phyloP scores from a whole-genome alignment of 1,284 basidiomycete species.

The Cryptococcus sp. region DNA sequence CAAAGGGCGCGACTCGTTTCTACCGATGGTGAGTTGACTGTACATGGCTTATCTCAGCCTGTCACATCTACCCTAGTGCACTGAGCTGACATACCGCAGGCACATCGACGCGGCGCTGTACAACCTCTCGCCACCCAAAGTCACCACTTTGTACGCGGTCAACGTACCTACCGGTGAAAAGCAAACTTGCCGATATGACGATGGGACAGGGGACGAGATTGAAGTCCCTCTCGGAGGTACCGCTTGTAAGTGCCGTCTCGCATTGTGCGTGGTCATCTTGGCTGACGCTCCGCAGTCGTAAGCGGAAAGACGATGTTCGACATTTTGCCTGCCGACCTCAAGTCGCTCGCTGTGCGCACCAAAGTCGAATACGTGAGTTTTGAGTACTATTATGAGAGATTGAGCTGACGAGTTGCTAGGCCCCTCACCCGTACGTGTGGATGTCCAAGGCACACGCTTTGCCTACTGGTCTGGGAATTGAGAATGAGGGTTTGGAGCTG shows the following conservation, averaged over 20 bases:
- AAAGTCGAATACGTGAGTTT: conserved; percentile 63
- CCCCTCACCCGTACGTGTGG: conserved; percentile 80
- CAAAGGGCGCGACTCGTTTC: conserved; percentile 74
- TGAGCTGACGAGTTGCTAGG: conserved; percentile 7
- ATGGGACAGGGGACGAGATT: conserved; percentile 81
- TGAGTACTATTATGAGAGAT: not conserved
- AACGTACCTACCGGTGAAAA: conserved; percentile 66
- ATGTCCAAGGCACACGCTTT: conserved; percentile 73
- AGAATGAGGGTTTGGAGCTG: conserved; percentile 71
- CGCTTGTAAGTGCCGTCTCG: conserved; percentile 63
- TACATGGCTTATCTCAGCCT: no score
- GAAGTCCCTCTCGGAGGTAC: conserved; percentile 82
- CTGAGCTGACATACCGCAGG: conserved; percentile 25
- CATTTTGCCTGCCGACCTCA: conserved; percentile 68
- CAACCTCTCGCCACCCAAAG: conserved; percentile 79
- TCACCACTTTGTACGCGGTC: conserved; percentile 84
- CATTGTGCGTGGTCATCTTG: not conserved
- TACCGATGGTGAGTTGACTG: conserved; percentile 70
- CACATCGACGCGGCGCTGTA: conserved; percentile 94
- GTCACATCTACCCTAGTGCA: not conserved
- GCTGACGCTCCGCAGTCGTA: conserved; percentile 45
- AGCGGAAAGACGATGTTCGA: conserved; percentile 83
- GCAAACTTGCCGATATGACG: conserved; percentile 80
- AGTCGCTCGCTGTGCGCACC: conserved; percentile 78
- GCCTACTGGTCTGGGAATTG: conserved; percentile 75